A percentile compares a stretch with the other conserved stretches of the same genome.
Conservation (phyloP, 805 yeast genomes). For the Yamadazyma paraphyllophila region DNA sequence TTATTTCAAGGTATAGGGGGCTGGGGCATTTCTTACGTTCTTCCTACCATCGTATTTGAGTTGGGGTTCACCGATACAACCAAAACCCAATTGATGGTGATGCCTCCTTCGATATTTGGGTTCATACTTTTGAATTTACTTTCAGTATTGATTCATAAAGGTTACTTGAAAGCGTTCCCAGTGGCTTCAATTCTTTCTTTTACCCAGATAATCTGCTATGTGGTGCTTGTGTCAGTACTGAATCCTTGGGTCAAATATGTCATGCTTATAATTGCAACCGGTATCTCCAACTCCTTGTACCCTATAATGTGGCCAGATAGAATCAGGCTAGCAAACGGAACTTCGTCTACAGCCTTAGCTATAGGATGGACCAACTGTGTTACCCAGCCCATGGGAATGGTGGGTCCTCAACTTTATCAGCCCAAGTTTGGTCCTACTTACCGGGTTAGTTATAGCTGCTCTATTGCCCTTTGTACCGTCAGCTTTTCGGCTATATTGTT, state of each 20-base stretch:
- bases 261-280: constrained; percentile 16
- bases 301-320: constrained; percentile 19
- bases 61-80: constrained; percentile 20
- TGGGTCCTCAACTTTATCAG: constrained; percentile 16
- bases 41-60: constrained; percentile 19
- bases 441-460: constrained; percentile 12
- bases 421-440: constrained; percentile 16
- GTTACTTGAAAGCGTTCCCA: constrained; percentile 13
- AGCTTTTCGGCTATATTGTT: constrained; percentile 8
- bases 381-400: constrained; percentile 15
- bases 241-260: constrained; percentile 12
- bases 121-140: constrained; percentile 12
- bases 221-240: constrained; percentile 10
- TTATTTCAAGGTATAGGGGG: constrained; percentile 18
- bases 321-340: constrained; percentile 15
- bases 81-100: constrained; percentile 18
- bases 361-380: constrained; percentile 16
- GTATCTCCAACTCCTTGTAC: constrained; percentile 14
- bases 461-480: constrained; percentile 13
- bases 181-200: constrained; percentile 13
- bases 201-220: constrained; percentile 14
- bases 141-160: constrained; percentile 12
- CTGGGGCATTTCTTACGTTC: constrained; percentile 19
- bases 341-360: constrained; percentile 15
- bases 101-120: constrained; percentile 19